Evolutionary conservation across 202 grass and related monocot species (phyloP), one percentile per base, ranked within the genome.

Genomic region (Eragrostis tef): DNA sequence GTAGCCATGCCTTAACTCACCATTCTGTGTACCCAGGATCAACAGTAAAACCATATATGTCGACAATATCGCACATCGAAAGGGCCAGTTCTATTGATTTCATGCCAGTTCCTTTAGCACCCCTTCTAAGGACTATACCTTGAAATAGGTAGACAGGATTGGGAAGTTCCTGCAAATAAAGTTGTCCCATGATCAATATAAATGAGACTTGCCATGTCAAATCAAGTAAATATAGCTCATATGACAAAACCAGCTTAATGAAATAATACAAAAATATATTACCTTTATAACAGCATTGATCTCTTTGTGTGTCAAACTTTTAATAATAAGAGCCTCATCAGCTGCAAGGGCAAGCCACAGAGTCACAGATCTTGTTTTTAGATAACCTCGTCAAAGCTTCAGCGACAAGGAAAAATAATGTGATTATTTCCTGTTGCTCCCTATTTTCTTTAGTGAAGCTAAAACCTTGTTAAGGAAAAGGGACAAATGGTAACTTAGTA

Each of bases 121-220:
- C 95, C 77, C 88, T 89, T 87, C 95, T 89, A 49, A 98, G 80
- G 34, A 98, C 95, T 81, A 98, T 91, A 61, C 95, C 95, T 98
- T 94, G 95, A 84, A 98, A 98, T 77, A 98, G 87, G 83, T 98
- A 98, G 57, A 93, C 91, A 58, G 95, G 95, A 91, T 98, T 98
- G 43, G 95, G 88, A 86, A 98, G 93, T 71, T 98, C 95, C 95
- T 98, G 88, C 57, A 58, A 73, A 29, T 39, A 67, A 85, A 58
- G 44, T 74, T 64, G 56, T 27, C 12, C 21, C 13, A 13, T 76
- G 42, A 76, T 86, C 22, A 82, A 26, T 78, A 73, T 48, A 72
- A 73, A 56, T 49, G 17, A 75, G 64, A 64, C 44, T 22, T 69
- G 68, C 61, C 62, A 79, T 20, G 27, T 54, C 16, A 85, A 74